These are phyloP conservation scores for Jimgerdemannia lactiflua DNA, from an alignment of 192 early-diverging fungal genomes.

Conservation along the genomic window DNA sequence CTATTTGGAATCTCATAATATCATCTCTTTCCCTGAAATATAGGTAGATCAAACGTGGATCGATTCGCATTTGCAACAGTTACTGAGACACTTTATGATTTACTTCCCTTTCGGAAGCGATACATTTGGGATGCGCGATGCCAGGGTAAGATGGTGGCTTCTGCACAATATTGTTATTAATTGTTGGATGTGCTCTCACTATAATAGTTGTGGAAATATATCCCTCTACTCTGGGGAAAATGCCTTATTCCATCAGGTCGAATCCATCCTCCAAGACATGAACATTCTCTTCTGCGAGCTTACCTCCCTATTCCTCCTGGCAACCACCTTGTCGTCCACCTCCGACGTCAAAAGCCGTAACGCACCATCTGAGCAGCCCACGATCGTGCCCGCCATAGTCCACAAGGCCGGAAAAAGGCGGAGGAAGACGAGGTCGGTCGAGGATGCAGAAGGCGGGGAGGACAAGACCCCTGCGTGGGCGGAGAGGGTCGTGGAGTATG, in stretches of 20 bases:
- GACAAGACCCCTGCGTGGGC: slow-evolving; percentile 39
- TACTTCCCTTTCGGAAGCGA: slow-evolving; percentile 77
- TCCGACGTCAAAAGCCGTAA: slow-evolving; percentile 19
- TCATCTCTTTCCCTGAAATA: not conserved
- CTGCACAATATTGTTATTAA: not conserved
- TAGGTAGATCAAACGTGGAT: slow-evolving; percentile 34
- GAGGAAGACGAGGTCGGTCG: not conserved
- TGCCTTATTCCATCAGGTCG: slow-evolving; percentile 33
- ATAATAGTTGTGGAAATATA: not conserved
- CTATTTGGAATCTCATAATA: not conserved
- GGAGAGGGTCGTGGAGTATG: slow-evolving; percentile 54
- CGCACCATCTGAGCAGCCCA: not conserved
- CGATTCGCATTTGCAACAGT: slow-evolving; percentile 46
- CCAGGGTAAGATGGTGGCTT: slow-evolving; percentile 40
- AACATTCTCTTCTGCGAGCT: slow-evolving; percentile 69
- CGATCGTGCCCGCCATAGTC: not conserved
- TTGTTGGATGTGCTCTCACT: slow-evolving; percentile 3
- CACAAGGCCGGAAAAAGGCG: not conserved
- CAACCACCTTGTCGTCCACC: slow-evolving; percentile 13
- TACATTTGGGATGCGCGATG: slow-evolving; percentile 38
- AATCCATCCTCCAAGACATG: slow-evolving; percentile 58
- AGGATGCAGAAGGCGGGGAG: not conserved
- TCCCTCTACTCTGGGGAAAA: too few species aligned
- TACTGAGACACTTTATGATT: slow-evolving; percentile 66
- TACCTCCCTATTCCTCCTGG: slow-evolving; percentile 53